Conservation (phyloP, 2,329 filamentous ascomycete genomes). For the Fusarium dimerum region DNA sequence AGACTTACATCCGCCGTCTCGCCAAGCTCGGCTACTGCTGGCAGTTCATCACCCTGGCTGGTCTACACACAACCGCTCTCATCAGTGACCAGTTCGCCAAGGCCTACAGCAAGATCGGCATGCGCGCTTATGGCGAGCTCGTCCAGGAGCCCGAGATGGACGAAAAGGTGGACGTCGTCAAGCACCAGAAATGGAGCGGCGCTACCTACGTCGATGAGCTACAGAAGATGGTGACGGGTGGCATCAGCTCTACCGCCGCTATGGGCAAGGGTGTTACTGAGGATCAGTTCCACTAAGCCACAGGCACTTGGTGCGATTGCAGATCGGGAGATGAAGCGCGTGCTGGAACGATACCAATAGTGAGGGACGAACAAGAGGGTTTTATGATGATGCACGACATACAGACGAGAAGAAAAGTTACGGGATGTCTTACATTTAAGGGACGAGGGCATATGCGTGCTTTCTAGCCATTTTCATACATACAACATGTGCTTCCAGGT, state of each 20-base stretch:
- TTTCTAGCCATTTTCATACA: too few species aligned
- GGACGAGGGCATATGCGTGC: too few species aligned
- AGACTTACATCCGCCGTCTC: constrained; percentile 94
- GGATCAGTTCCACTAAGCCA: constrained; percentile 72
- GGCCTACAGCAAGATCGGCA: constrained; percentile 78
- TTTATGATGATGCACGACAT: too few species aligned
- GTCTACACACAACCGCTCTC: constrained; percentile 91
- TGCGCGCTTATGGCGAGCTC: constrained; percentile 95
- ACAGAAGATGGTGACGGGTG: constrained; percentile 95
- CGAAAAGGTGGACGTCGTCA: constrained; percentile 86
- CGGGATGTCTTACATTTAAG: too few species aligned
- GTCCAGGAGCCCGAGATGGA: constrained; percentile 98
- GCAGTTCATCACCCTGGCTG: constrained; percentile 99
- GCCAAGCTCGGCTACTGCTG: constrained; percentile 92
- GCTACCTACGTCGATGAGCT: constrained; percentile 93
- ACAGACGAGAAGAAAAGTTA: too few species aligned
- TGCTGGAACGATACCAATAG: not conserved
- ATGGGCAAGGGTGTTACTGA: constrained; percentile 99
- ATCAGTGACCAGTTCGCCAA: constrained; percentile 87
- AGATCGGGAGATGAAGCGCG: constrained; percentile 1
- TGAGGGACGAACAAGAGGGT: not conserved
- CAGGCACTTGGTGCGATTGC: not conserved
- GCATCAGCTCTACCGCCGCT: constrained; percentile 85
- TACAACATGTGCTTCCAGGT: too few species aligned
- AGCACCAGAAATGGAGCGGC: constrained; percentile 98